Conservation (phyloP, 768 basidiomycete genomes). For the Collybia sordida region DNA sequence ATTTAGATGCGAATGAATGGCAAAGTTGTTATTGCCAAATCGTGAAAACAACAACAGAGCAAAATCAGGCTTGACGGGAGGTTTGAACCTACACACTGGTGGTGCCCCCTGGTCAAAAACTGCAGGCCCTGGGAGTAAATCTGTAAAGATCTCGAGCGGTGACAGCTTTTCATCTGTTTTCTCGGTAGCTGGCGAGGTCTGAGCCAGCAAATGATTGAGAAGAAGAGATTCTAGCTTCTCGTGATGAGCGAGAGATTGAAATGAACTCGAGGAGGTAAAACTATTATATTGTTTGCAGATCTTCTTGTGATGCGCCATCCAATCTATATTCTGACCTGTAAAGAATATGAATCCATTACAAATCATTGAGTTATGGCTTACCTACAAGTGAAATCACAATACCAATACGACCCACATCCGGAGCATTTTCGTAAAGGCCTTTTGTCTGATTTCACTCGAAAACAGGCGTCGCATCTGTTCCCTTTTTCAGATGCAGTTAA, state of each 20-base stretch:
- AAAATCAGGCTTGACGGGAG: constrained; percentile 22
- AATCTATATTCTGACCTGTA: constrained; percentile 67
- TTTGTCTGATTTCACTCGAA: constrained; percentile 29
- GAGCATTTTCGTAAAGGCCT: constrained; percentile 53
- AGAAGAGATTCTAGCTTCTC: constrained; percentile 63
- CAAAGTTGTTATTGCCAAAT: constrained; percentile 83
- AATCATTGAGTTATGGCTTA: not conserved
- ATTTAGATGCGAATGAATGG: constrained; percentile 69
- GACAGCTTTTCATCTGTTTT: constrained; percentile 24
- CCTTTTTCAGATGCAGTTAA: constrained; percentile 61
- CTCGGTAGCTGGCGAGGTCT: constrained; percentile 22
- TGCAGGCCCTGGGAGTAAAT: constrained; percentile 44
- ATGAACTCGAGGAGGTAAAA: constrained; percentile 45
- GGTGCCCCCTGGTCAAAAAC: constrained; percentile 30
- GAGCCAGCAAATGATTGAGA: constrained; percentile 61
- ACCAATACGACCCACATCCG: constrained; percentile 71
- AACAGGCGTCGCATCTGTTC: constrained; percentile 66
- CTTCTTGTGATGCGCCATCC: constrained; percentile 63
- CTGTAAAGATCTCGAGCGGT: constrained; percentile 28
- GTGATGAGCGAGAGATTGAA: constrained; percentile 48
- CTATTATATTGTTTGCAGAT: constrained; percentile 61
- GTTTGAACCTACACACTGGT: not conserved
- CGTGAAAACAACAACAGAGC: constrained; percentile 46
- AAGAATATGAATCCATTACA: not conserved
- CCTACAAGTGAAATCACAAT: constrained; percentile 59